Evolutionary conservation across 2,329 filamentous ascomycete genomes (phyloP).

Genomic region (Decorospora gaudefroyi): DNA sequence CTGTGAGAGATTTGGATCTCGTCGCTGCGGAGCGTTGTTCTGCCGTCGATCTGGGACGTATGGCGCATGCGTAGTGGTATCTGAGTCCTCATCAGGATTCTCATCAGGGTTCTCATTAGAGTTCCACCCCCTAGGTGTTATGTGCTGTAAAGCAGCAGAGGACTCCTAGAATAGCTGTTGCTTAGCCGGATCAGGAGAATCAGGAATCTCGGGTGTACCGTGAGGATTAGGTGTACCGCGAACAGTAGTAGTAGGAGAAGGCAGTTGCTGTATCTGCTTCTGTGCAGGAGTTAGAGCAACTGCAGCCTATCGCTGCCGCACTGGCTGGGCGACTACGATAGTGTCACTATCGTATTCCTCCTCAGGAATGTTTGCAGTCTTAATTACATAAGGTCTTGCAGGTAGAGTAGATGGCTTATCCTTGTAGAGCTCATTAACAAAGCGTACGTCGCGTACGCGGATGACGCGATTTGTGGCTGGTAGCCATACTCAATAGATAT

Average conservation of each 20-base stretch:
- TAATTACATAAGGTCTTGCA: not conserved
- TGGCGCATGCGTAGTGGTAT: not conserved
- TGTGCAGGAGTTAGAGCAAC: not conserved
- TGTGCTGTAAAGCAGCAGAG: not conserved
- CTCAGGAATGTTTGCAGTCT: not conserved
- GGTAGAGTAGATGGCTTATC: not conserved
- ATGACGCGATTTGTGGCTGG: slow-evolving; percentile 9
- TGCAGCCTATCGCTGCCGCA: not conserved
- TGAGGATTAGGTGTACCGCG: no score
- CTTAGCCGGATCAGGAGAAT: not conserved
- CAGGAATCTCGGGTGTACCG: no score
- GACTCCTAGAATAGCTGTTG: not conserved
- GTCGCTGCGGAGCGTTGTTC: not conserved
- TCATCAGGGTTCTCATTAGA: not conserved
- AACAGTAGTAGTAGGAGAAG: not conserved
- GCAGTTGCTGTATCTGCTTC: not conserved
- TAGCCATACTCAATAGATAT: slow-evolving; percentile 18
- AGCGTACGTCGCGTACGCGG: slow-evolving; percentile 8
- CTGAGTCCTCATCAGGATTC: not conserved
- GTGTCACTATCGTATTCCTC: slow-evolving; percentile 2
- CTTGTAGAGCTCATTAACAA: slow-evolving; percentile 6
- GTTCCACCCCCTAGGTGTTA: not conserved
- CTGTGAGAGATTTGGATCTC: slow-evolving; percentile 3
- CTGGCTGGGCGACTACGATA: not conserved
- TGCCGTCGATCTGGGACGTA: slow-evolving; percentile 1